Evolutionary conservation across 495 filamentous ascomycete genomes (phyloP).

Genomic region (Zalerion maritima): DNA sequence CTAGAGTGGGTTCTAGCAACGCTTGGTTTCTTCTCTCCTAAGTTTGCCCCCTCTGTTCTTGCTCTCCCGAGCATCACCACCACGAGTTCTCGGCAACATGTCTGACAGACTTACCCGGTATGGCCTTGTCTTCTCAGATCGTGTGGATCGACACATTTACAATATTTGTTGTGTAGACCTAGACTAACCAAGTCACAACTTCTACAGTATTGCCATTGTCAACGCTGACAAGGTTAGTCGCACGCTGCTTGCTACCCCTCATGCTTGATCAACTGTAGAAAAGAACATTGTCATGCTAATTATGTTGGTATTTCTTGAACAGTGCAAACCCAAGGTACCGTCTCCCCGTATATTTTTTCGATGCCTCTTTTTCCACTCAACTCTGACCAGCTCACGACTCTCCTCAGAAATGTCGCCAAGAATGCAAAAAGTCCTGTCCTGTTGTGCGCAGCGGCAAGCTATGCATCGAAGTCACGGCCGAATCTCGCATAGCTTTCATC

Average conservation of each 20-base stretch:
- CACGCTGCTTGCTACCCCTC: background rate
- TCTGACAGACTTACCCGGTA: constrained; percentile 48
- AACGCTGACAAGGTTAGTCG: constrained; percentile 75
- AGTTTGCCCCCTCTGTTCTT: too few relatives aligned
- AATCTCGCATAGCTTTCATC: constrained; percentile 95
- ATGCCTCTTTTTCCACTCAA: constrained; percentile 2
- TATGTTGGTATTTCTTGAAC: constrained; percentile 10
- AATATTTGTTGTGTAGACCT: too few relatives aligned
- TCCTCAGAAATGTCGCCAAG: constrained; percentile 78
- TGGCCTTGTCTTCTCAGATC: too few relatives aligned
- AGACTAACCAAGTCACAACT: too few relatives aligned
- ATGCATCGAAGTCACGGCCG: constrained; percentile 81
- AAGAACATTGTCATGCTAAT: constrained; percentile 20
- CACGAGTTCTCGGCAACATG: constrained; percentile 49
- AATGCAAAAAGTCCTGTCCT: constrained; percentile 99
- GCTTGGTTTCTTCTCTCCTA: too few relatives aligned
- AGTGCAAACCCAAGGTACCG: constrained; percentile 94
- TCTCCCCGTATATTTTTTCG: background rate
- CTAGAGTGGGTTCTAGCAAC: too few relatives aligned
- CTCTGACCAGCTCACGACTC: background rate
- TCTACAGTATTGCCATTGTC: constrained; percentile 83
- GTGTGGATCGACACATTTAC: too few relatives aligned
- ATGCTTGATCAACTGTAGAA: constrained; percentile 5
- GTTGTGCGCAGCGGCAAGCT: constrained; percentile 95
- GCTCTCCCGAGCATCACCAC: too few relatives aligned